A percentile compares a stretch with the other conserved stretches of the same genome.
Evolutionary conservation across 306 rosid genomes (phyloP).

Genomic region (Trifolium subterraneum): DNA sequence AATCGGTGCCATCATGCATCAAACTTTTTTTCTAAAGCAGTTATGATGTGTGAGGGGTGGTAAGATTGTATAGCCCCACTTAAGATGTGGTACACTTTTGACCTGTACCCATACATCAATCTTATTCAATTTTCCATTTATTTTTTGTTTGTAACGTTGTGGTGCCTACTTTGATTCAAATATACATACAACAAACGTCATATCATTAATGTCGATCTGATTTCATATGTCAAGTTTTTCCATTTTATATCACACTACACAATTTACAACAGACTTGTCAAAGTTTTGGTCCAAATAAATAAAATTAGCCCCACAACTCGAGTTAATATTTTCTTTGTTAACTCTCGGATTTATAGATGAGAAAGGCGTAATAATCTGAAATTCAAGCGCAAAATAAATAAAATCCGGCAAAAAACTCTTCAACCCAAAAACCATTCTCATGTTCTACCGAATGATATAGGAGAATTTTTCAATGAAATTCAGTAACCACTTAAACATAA

Average conservation of each 20-base stretch:
- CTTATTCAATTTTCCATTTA: not conserved
- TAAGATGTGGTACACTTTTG: slow-evolving; percentile 15
- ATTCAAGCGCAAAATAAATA: no score
- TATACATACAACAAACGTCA: not conserved
- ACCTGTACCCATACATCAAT: not conserved
- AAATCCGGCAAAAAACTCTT: no score
- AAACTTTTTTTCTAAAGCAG: slow-evolving; percentile 15
- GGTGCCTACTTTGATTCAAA: not conserved
- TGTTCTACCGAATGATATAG: no score
- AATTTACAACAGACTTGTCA: not conserved
- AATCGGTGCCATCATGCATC: slow-evolving; percentile 20
- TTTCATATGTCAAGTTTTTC: not conserved
- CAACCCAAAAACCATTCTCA: no score
- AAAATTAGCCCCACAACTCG: no score
- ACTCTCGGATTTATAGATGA: no score
- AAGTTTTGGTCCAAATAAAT: no score
- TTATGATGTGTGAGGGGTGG: not conserved
- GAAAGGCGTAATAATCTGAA: no score
- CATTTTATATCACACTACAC: not conserved
- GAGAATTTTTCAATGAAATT: no score
- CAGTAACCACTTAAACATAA: no score
- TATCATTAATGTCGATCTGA: not conserved
- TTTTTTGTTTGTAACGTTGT: not conserved
- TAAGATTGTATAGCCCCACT: slow-evolving; percentile 22
- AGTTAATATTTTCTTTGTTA: no score